A percentile compares a stretch with the other conserved stretches of the same genome.
Evolutionary conservation across 1,284 basidiomycete species (phyloP).

Genomic region (Vanrija pseudolonga): DNA sequence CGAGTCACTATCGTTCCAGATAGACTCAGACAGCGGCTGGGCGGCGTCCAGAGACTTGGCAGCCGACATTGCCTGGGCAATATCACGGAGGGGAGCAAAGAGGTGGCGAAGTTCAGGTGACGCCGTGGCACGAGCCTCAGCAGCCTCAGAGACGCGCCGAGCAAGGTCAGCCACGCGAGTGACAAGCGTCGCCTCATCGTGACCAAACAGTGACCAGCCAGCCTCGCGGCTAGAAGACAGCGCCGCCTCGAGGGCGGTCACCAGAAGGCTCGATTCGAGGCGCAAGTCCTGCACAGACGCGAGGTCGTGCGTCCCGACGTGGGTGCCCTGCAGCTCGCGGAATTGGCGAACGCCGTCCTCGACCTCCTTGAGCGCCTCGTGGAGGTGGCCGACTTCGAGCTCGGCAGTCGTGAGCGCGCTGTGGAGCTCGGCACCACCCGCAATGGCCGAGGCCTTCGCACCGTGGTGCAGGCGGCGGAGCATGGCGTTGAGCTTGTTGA

Average conservation of each 20-base stretch:
- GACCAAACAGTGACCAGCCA: conserved; percentile 24
- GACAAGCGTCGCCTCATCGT: conserved; percentile 22
- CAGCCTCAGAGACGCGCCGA: neutral
- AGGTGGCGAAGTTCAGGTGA: conserved; percentile 55
- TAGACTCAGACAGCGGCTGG: conserved; percentile 4
- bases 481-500: conserved; percentile 5
- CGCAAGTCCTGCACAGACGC: conserved; percentile 24
- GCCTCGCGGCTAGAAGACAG: conserved; percentile 18
- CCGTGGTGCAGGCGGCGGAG: conserved; percentile 21
- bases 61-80: conserved; percentile 47
- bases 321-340: conserved; percentile 32
- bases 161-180: conserved; percentile 8
- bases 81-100: conserved; percentile 53
- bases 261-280: conserved; percentile 21
- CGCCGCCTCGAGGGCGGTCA: conserved; percentile 20
- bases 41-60: neutral
- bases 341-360: conserved; percentile 33
- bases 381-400: conserved; percentile 18
- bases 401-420: conserved; percentile 20
- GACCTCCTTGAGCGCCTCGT: conserved; percentile 29
- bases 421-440: conserved; percentile 18
- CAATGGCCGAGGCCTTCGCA: conserved; percentile 17
- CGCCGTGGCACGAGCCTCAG: conserved; percentile 4
- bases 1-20: conserved; percentile 42
- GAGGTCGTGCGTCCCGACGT: conserved; percentile 21